phyloP scores from a whole-genome alignment of 1,284 basidiomycete genomes.

The Athelia sp. region DNA sequence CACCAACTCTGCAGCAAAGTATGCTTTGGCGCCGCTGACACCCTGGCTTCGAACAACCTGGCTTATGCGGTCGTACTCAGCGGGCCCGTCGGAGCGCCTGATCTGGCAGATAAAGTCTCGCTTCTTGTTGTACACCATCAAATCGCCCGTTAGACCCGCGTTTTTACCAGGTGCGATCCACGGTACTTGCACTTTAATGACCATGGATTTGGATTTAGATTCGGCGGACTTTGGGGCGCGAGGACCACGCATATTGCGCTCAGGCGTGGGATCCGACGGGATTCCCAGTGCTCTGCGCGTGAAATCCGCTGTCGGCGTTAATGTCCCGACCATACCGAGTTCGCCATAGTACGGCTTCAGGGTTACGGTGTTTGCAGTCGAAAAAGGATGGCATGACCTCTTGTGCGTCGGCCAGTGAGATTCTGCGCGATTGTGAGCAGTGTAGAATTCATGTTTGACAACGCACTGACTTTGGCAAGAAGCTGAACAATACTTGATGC shows the following conservation, averaged over 20 bases:
- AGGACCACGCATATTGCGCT: conserved; percentile 22
- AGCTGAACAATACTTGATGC: conserved; percentile 46
- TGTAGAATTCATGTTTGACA: not conserved
- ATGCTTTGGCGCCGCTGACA: conserved; percentile 44
- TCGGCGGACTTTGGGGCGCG: conserved; percentile 3
- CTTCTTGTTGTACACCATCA: conserved; percentile 34
- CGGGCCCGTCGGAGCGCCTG: conserved; percentile 24
- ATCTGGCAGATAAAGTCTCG: conserved; percentile 37
- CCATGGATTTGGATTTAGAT: conserved; percentile 28
- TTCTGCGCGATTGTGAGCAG: conserved; percentile 19
- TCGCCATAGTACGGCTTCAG: conserved; percentile 38
- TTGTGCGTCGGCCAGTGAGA: conserved; percentile 46
- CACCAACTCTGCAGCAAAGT: conserved; percentile 49
- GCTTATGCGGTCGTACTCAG: conserved; percentile 34
- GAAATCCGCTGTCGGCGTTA: conserved; percentile 28
- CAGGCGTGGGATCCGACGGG: conserved; percentile 16
- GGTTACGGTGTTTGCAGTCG: conserved; percentile 32
- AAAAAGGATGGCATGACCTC: conserved; percentile 38
- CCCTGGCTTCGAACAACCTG: conserved; percentile 34
- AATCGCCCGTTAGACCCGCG: conserved; percentile 11
- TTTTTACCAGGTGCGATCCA: conserved; percentile 3
- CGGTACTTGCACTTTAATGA: conserved; percentile 52
- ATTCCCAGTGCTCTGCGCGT: conserved; percentile 29
- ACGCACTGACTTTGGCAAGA: conserved; percentile 45
- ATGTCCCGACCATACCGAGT: conserved; percentile 5